Conservation (phyloP, 2,329 filamentous ascomycete genomes). For the Colletotrichum trifolii region DNA sequence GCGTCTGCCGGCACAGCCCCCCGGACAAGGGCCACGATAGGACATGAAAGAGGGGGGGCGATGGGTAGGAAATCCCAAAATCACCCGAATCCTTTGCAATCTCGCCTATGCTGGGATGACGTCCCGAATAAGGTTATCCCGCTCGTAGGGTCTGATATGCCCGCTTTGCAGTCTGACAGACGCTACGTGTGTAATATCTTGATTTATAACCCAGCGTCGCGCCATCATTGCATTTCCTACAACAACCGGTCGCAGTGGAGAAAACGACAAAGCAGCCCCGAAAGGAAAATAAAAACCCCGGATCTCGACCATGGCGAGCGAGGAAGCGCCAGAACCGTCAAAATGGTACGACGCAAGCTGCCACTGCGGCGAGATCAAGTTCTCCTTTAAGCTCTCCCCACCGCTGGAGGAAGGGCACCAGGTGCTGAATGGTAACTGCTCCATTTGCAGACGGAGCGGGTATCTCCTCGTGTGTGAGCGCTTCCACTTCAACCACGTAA, state of each 20-base stretch:
- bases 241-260: too few species aligned
- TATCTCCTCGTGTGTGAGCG: slow-evolving; percentile 61
- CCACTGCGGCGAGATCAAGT: slow-evolving; percentile 63
- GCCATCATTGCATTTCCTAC: neutral
- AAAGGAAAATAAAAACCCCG: neutral
- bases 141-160: neutral
- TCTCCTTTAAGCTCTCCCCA: slow-evolving; percentile 59
- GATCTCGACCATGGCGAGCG: slow-evolving; percentile 29
- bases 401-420: slow-evolving; percentile 55
- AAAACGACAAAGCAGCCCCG: neutral
- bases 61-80: too few species aligned
- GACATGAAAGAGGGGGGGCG: neutral
- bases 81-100: neutral
- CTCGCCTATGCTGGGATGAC: neutral
- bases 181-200: too few species aligned
- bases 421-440: slow-evolving; percentile 64
- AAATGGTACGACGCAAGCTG: slow-evolving; percentile 61
- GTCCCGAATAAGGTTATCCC: too few species aligned
- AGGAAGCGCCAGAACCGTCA: slow-evolving; percentile 39
- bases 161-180: neutral
- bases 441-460: slow-evolving; percentile 61
- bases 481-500: neutral
- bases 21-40: too few species aligned
- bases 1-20: too few species aligned
- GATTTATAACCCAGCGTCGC: neutral